Evolutionary conservation across 2,329 filamentous ascomycete genomes (phyloP).

Genomic region (Beauveria caledonica): DNA sequence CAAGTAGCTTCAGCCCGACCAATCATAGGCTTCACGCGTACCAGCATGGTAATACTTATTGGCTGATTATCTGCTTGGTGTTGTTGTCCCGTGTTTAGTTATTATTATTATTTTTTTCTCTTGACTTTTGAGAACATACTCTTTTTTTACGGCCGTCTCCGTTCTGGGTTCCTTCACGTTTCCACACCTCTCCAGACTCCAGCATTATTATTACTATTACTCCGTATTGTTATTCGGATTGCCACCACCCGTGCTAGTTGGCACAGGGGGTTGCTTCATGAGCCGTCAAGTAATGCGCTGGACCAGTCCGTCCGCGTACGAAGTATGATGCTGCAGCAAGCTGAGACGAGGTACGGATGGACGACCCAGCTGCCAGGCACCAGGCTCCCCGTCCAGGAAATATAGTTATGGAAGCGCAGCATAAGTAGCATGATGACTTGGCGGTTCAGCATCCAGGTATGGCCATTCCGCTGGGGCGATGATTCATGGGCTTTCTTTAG

Average conservation of each 20-base stretch:
- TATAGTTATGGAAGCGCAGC: neutral
- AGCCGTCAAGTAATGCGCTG: neutral
- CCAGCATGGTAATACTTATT: no score
- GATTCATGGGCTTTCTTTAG: neutral
- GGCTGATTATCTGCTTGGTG: no score
- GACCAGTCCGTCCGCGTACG: neutral
- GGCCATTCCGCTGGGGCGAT: conserved; percentile 4
- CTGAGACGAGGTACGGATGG: neutral
- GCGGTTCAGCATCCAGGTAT: neutral
- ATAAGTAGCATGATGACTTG: neutral
- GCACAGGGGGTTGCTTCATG: no score
- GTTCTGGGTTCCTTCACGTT: neutral
- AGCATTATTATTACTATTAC: neutral
- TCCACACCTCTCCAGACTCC: neutral
- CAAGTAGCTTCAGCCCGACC: neutral
- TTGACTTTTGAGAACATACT: no score
- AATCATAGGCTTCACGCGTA: neutral
- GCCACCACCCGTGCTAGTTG: no score
- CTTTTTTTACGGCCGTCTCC: neutral
- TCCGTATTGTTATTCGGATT: neutral
- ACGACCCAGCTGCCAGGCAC: no score
- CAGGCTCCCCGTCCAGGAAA: neutral
- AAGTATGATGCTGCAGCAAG: neutral
- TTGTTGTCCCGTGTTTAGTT: neutral
- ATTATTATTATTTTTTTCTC: neutral